A percentile compares a stretch with the other conserved stretches of the same genome.
These are phyloP conservation scores for Podaxis rugospora DNA, from an alignment of 768 basidiomycete genomes.

Conservation along the genomic window DNA sequence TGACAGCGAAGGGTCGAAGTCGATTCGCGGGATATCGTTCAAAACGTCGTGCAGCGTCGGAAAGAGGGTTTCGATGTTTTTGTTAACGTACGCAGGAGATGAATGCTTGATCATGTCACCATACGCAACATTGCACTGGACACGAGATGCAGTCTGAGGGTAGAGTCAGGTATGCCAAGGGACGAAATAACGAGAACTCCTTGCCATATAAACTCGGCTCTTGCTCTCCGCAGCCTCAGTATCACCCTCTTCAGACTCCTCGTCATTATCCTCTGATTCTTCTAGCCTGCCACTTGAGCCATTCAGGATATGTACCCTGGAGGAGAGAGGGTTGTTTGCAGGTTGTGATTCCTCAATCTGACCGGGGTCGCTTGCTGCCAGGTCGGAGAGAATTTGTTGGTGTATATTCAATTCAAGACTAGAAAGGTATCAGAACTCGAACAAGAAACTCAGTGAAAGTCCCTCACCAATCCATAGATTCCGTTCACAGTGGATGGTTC, in stretches of 20 bases:
- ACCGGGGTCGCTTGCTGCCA: conserved; percentile 50
- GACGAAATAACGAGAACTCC: conserved; percentile 14
- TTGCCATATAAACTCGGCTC: conserved; percentile 50
- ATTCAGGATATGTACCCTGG: conserved; percentile 47
- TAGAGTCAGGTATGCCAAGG: background rate
- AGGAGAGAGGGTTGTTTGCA: conserved; percentile 54
- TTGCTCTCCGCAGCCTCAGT: conserved; percentile 19
- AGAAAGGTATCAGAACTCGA: background rate
- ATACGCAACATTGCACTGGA: conserved; percentile 81
- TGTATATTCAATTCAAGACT: conserved; percentile 80
- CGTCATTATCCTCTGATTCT: conserved; percentile 15
- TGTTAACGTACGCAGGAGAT: conserved; percentile 45
- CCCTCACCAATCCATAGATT: conserved; percentile 7
- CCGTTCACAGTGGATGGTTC: background rate
- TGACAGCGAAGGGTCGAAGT: conserved; percentile 74
- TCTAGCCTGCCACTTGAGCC: background rate
- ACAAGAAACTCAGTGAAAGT: background rate
- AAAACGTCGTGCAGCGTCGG: conserved; percentile 64
- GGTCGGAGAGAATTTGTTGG: conserved; percentile 70
- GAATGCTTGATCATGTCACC: conserved; percentile 72
- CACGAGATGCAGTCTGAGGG: conserved; percentile 59
- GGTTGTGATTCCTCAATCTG: conserved; percentile 34
- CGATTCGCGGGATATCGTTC: conserved; percentile 65
- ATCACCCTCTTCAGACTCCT: conserved; percentile 19
- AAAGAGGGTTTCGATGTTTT: conserved; percentile 49